phyloP scores from a whole-genome alignment of 495 filamentous ascomycete species.

The Penicillium manginii region DNA sequence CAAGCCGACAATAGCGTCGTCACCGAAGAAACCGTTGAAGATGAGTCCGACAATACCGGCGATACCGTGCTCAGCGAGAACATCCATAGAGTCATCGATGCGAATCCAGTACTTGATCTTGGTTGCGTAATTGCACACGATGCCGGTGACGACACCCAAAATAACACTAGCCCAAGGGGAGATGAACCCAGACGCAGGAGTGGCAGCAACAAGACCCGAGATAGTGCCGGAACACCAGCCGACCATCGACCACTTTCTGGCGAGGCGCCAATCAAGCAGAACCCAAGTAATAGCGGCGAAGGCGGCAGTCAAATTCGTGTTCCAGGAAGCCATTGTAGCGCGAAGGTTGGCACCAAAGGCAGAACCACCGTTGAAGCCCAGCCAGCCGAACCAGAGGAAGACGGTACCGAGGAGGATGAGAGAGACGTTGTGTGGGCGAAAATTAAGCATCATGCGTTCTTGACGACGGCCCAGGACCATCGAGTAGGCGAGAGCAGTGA shows the following conservation, averaged over 20 bases:
- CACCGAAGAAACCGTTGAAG: conserved; percentile 90
- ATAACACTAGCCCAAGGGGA: conserved; percentile 88
- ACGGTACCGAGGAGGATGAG: conserved; percentile 94
- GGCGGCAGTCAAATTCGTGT: conserved; percentile 88
- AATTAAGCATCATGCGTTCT: conserved; percentile 98
- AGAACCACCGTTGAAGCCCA: conserved; percentile 98
- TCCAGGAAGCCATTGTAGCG: conserved; percentile 96
- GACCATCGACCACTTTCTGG: conserved; percentile 98
- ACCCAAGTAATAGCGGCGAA: conserved; percentile 89
- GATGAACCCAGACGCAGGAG: conserved; percentile 86
- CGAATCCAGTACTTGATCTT: conserved; percentile 96
- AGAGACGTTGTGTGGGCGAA: conserved; percentile 96
- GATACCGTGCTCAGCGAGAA: conserved; percentile 96
- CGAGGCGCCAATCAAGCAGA: conserved; percentile 90
- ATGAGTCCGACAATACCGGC: conserved; percentile 91
- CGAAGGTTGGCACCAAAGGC: conserved; percentile 96
- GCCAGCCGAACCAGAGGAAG: conserved; percentile 98
- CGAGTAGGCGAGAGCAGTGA: conserved; percentile 92
- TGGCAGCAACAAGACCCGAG: conserved; percentile 86
- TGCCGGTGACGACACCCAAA: conserved; percentile 81
- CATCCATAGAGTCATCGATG: conserved; percentile 97
- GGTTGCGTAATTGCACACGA: conserved; percentile 91
- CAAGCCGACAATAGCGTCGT: conserved; percentile 86
- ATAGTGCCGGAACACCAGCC: conserved; percentile 97
- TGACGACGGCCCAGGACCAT: conserved; percentile 94